These are phyloP conservation scores for Blastobotrys attinorum DNA, from an alignment of 805 yeast genomes.

Conservation along the genomic window DNA sequence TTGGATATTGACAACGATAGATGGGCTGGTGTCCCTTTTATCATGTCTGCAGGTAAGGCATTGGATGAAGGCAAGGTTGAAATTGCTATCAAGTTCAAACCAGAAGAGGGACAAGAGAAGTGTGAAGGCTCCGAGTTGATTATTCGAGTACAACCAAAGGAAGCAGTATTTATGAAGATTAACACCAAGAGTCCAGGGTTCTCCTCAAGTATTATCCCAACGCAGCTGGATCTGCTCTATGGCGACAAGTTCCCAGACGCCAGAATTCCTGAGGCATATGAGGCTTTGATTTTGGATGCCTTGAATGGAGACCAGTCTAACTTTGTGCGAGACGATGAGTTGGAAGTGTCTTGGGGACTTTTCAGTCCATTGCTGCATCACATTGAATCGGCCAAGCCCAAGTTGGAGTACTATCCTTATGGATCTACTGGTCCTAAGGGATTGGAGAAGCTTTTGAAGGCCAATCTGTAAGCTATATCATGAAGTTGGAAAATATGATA, in stretches of 20 bases:
- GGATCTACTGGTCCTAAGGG: slow-evolving; percentile 85
- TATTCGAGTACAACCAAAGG: slow-evolving; percentile 88
- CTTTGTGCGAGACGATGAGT: slow-evolving; percentile 96
- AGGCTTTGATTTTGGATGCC: slow-evolving; percentile 87
- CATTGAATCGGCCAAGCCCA: slow-evolving; percentile 65
- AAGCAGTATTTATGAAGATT: slow-evolving; percentile 87
- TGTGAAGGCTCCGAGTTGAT: slow-evolving; percentile 77
- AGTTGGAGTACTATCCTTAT: slow-evolving; percentile 69
- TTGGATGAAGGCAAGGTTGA: slow-evolving; percentile 91
- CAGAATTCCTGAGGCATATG: slow-evolving; percentile 98
- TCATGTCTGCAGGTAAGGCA: slow-evolving; percentile 97
- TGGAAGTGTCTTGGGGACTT: slow-evolving; percentile 85
- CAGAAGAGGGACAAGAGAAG: slow-evolving; percentile 73
- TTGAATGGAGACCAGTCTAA: slow-evolving; percentile 90
- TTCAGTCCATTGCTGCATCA: slow-evolving; percentile 85
- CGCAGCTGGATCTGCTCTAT: slow-evolving; percentile 88
- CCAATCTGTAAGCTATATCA: slow-evolving; percentile 4
- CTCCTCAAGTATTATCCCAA: slow-evolving; percentile 68
- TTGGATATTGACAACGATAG: slow-evolving; percentile 81
- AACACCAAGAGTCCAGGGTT: slow-evolving; percentile 93
- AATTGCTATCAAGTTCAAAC: slow-evolving; percentile 85
- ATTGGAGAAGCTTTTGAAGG: slow-evolving; percentile 47
- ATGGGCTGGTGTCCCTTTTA: slow-evolving; percentile 97
- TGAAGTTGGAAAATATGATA: too few species aligned
- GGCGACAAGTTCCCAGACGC: slow-evolving; percentile 71